A percentile compares a stretch with the other conserved stretches of the same genome.
Evolutionary conservation across 176 grass and related monocot genomes (phyloP).

Genomic region (Juncus inflexus): DNA sequence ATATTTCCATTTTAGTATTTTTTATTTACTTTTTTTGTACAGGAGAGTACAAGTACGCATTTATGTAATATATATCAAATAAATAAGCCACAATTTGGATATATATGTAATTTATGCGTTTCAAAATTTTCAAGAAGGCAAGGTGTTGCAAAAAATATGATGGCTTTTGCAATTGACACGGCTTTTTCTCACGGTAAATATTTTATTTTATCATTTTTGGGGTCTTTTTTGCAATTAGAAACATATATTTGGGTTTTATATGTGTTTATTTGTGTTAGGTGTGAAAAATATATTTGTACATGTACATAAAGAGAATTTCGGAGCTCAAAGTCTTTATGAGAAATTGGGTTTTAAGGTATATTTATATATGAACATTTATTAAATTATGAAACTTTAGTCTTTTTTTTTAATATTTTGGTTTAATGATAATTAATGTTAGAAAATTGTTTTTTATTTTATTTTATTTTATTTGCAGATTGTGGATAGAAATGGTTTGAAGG

Average conservation of each 20-base stretch:
- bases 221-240: too few species aligned
- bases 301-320: slow-evolving; percentile 25
- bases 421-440: too few species aligned
- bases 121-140: slow-evolving; percentile 18
- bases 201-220: too few species aligned
- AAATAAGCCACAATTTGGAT: slow-evolving; percentile 25
- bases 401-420: too few species aligned
- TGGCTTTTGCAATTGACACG: slow-evolving; percentile 11
- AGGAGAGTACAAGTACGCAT: slow-evolving; percentile 21
- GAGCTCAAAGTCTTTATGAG: slow-evolving; percentile 20
- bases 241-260: neutral
- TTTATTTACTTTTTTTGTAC: slow-evolving; percentile 6
- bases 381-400: too few species aligned
- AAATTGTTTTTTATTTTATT: too few species aligned
- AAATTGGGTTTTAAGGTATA: slow-evolving; percentile 28
- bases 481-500: too few species aligned
- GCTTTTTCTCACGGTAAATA: slow-evolving; percentile 24
- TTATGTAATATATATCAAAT: slow-evolving; percentile 28
- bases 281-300: slow-evolving; percentile 11
- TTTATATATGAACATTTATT: neutral
- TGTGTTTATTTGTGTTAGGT: neutral
- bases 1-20: neutral
- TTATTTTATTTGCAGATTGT: too few species aligned
- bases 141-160: slow-evolving; percentile 25
- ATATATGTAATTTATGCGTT: slow-evolving; percentile 25